Base-by-base conservation (phyloP, 2,329 filamentous ascomycete genomes). In the Hysterium pulicare region DNA sequence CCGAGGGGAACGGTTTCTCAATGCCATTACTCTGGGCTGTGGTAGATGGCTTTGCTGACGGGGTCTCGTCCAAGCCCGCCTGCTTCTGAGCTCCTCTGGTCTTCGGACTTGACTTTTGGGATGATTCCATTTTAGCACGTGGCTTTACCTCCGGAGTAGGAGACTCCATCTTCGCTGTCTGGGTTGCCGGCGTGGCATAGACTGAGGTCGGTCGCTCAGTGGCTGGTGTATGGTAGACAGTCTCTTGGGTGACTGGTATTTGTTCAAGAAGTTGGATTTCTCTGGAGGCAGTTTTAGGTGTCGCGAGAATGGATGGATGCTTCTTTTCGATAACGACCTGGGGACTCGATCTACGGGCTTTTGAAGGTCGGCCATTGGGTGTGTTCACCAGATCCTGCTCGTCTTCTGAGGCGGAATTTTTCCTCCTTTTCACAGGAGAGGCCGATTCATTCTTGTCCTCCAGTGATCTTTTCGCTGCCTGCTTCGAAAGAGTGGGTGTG, bases 401-500 rank as follows among this genome's bases (percentile, higher is more conserved):
- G 10, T 6, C 33, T 21, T 44, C 35, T n/a, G 20, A 46, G 0
- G 46, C 45, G 7, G 44, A 38, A 35, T 44, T 47, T 41, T 53
- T 59, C 35, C 52, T 55, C 49, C 61, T 59, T 42, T 58, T 54
- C 38, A 59, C 62, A 3, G 41, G 45, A 30, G 54, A 48, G 10
- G 55, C 57, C n/a, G 63, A 59, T 8, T 58, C 63, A 2, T 59
- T 56, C 15, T 59, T 47, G 1, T 49, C 48, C 3, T 64, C 61
- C 33, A 63, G 39, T 36, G 56, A 54, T 35, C 63, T 42, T 48
- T 66, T 66, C 30, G 51, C 54, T 40, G 54, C 59, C 35, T 47
- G 56, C 21, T 44, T 44, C 24, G 61, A 57, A 41, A 56, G 59
- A 31, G 45, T 50, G 38, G 54, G 58, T 24, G 59, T 62, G 19